phyloP scores from a whole-genome alignment of 345 rosid genomes.

The Physaria fendleri region DNA sequence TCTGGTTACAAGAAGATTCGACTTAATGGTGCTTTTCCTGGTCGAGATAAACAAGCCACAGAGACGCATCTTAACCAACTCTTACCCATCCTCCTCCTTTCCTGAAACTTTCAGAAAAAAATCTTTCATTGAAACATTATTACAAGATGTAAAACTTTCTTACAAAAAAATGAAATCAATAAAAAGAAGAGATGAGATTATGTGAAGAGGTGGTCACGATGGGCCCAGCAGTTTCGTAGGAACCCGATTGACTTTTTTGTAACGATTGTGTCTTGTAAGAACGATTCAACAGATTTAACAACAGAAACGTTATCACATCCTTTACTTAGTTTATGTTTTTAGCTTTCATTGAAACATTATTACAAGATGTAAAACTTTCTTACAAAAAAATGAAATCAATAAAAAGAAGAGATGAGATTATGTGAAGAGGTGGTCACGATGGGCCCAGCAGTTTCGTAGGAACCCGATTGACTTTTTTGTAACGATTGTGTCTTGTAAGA shows the following conservation, averaged over 20 bases:
- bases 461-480: slow-evolving; percentile 29
- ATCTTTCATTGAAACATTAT: slow-evolving; percentile 9
- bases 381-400: not conserved
- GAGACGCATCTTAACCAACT: slow-evolving; percentile 22
- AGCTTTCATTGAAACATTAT: slow-evolving; percentile 9
- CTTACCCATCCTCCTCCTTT: slow-evolving; percentile 25
- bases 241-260: slow-evolving; percentile 29
- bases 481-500: slow-evolving; percentile 23
- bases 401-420: not conserved
- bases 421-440: slow-evolving; percentile 11
- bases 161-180: not conserved
- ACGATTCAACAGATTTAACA: slow-evolving; percentile 25
- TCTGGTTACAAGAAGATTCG: not conserved
- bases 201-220: slow-evolving; percentile 11
- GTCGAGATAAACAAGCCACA: slow-evolving; percentile 20
- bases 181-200: not conserved
- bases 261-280: slow-evolving; percentile 23
- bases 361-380: slow-evolving; percentile 1
- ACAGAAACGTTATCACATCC: slow-evolving; percentile 12
- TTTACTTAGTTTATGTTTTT: too few relatives aligned
- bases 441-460: slow-evolving; percentile 32
- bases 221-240: slow-evolving; percentile 32
- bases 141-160: slow-evolving; percentile 1
- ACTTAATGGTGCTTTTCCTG: slow-evolving; percentile 12
- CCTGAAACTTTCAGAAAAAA: slow-evolving; percentile 20